Base-by-base conservation (phyloP, 1,139 yeast species). In the Debaryomyces fabryi region DNA sequence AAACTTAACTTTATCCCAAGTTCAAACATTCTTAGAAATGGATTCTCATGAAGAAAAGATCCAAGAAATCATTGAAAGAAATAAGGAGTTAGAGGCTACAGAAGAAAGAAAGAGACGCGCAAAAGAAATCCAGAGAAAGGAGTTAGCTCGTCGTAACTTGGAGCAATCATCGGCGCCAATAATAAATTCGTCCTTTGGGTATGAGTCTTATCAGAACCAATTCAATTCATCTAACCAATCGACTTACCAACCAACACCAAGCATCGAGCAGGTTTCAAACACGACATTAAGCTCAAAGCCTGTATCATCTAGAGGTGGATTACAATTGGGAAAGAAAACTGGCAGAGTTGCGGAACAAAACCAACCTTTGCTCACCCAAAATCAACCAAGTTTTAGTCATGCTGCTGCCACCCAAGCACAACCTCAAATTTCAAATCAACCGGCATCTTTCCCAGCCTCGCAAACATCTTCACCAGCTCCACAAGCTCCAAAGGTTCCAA, bases 41-140 rank as follows among this genome's bases (percentile, higher is more conserved):
- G 98, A 95, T 70, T 88, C 96, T 36, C 98, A 93, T 64, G 99
- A 95, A 71, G 99, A 95, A 71, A 92, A 90, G 76, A 92, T 95
- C 62, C 98, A 93, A 74, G 98, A 95, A 67, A 92, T 93, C 64
- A 93, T 95, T 61, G 98, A 93, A 69, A 85, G 96, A 66, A 93
- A 93, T 72, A 95, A 93, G 72, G 99, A 93, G 72, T 77, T 90
- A 64, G 99, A 93, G 70, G 99, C 99, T 39, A 86, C 91, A 45
- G 99, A 93, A 69, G 97, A 93, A 70, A 86, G 98, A 69, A 93
- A 92, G 74, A 88, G 96, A 69, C 86, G 90, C 67, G 99, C 98
- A 43, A 89, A 88, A 69, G 97, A 93, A 69, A 87, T 95, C 55
- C 97, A 92, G 63, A 83, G 96, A 68, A 86, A 84, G 60, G 97